Evolutionary conservation across 2,329 filamentous ascomycete genomes (phyloP).

Genomic region (Phaeosphaeria sp.): DNA sequence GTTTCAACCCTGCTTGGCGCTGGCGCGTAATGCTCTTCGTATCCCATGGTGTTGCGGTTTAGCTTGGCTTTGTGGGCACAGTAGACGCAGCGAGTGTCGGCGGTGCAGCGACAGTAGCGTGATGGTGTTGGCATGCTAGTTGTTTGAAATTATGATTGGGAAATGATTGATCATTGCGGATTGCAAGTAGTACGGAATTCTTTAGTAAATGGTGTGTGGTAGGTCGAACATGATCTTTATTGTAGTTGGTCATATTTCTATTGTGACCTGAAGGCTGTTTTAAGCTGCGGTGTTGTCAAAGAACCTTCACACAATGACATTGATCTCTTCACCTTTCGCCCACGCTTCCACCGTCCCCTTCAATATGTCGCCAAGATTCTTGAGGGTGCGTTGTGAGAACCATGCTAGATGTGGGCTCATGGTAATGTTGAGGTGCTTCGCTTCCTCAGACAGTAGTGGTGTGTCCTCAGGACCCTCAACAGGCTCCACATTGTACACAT

Average conservation of each 20-base stretch:
- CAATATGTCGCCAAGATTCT: conserved; percentile 54
- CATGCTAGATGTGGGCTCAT: conserved; percentile 63
- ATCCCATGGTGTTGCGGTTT: neutral
- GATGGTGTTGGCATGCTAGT: neutral
- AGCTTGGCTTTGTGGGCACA: neutral
- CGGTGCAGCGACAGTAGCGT: neutral
- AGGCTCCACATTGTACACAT: conserved; percentile 60
- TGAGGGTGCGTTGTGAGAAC: conserved; percentile 57
- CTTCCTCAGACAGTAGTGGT: conserved; percentile 53
- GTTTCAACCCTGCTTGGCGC: neutral
- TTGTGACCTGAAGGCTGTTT: neutral
- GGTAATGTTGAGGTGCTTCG: conserved; percentile 57
- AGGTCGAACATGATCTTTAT: too few species aligned
- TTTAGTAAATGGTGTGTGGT: too few species aligned
- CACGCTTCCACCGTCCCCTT: conserved; percentile 58
- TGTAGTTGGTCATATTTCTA: neutral
- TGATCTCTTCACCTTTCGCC: conserved; percentile 48
- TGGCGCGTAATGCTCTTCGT: neutral
- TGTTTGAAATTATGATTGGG: neutral
- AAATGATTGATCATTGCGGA: neutral
- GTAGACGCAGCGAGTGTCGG: neutral
- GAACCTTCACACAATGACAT: conserved; percentile 40
- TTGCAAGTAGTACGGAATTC: too few species aligned
- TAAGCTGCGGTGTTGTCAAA: conserved; percentile 50
- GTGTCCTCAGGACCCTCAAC: conserved; percentile 50